Evolutionary conservation across 345 rosid species (phyloP).

Genomic region (Eucalyptus pauciflora): DNA sequence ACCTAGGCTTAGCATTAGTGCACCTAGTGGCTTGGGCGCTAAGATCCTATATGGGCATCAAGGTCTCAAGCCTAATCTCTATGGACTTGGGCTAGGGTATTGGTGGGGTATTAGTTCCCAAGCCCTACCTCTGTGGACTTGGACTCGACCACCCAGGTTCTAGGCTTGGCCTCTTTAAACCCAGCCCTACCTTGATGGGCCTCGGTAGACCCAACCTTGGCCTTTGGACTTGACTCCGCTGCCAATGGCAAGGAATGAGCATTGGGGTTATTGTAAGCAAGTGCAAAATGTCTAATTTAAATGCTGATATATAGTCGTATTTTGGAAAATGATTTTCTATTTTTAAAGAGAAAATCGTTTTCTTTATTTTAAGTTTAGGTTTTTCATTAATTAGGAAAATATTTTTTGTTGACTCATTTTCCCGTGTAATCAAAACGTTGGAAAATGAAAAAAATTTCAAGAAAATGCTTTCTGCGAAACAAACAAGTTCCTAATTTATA

Average conservation of each 20-base stretch:
- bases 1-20: too few relatives aligned
- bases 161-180: background rate
- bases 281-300: background rate
- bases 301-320: too few relatives aligned
- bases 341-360: too few relatives aligned
- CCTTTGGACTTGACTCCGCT: background rate
- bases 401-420: fast-evolving
- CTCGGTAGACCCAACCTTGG: fast-evolving
- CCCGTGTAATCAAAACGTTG: background rate
- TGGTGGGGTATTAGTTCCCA: too few relatives aligned
- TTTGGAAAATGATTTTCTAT: background rate
- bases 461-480: background rate
- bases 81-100: background rate
- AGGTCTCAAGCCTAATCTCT: fast-evolving
- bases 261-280: background rate
- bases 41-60: background rate
- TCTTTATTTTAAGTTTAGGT: background rate
- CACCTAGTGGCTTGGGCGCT: background rate
- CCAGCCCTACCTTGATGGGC: fast-evolving
- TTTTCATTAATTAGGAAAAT: too few relatives aligned
- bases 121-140: background rate
- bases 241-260: background rate
- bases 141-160: background rate
- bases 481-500: fast-evolving
- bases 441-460: background rate